phyloP scores from a whole-genome alignment of 169 alveolate genomes.

The Plasmodium relictum region DNA sequence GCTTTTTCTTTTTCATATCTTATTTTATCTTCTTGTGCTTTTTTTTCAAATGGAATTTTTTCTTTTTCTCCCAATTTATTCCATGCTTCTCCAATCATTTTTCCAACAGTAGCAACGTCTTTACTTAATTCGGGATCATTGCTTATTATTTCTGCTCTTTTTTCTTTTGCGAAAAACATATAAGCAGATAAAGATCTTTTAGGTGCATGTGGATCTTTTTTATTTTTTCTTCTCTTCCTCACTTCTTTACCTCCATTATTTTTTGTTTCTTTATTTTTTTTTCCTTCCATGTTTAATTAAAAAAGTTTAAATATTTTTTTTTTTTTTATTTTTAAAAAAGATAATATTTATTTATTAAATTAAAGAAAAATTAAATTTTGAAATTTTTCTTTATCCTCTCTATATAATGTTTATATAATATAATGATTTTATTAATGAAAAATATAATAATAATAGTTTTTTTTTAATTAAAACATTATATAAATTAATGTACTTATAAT shows the following conservation, averaged over 20 bases:
- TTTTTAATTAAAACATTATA: no score
- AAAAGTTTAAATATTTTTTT: no score
- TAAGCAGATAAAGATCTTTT: slow-evolving; percentile 92
- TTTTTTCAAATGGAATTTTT: slow-evolving; percentile 91
- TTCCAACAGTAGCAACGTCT: slow-evolving; percentile 92
- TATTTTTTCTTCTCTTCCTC: slow-evolving; percentile 80
- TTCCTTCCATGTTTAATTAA: no score
- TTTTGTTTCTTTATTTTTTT: slow-evolving; percentile 75
- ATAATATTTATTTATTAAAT: no score
- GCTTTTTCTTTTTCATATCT: slow-evolving; percentile 92
- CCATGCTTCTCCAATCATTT: slow-evolving; percentile 94
- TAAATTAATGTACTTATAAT: no score
- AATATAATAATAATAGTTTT: no score
- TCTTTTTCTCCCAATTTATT: slow-evolving; percentile 88
- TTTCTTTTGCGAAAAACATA: slow-evolving; percentile 92
- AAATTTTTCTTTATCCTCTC: neutral
- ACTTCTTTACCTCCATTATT: slow-evolving; percentile 67
- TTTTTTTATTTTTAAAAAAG: slow-evolving; percentile 2
- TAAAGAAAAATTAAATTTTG: slow-evolving; percentile 77
- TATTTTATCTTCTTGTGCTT: slow-evolving; percentile 91
- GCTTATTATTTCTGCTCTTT: slow-evolving; percentile 88
- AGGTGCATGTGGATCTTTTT: slow-evolving; percentile 93
- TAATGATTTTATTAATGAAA: no score
- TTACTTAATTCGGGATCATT: slow-evolving; percentile 89
- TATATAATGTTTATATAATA: no score